Evolutionary conservation across 2,329 filamentous ascomycete species (phyloP).

Genomic region (Tolypocladium ovalisporum): DNA sequence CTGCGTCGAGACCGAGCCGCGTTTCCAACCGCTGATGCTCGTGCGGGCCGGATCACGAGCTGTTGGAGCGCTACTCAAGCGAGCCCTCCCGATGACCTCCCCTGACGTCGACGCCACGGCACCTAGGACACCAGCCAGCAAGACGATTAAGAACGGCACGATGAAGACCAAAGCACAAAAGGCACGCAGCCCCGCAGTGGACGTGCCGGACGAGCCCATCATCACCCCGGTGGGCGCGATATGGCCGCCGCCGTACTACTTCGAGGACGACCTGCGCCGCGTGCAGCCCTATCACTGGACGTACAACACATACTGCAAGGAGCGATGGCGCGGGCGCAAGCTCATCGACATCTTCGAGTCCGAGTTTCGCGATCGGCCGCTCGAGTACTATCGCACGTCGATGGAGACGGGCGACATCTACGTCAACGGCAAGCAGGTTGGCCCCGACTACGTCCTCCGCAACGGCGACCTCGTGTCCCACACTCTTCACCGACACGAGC

Average conservation of each 20-base stretch:
- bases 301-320: slow-evolving; percentile 90
- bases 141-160: background rate
- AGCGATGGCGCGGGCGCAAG: slow-evolving; percentile 76
- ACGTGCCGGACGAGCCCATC: slow-evolving; percentile 12
- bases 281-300: slow-evolving; percentile 84
- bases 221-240: slow-evolving; percentile 23
- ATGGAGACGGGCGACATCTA: slow-evolving; percentile 71
- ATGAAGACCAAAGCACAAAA: background rate
- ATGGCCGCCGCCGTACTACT: slow-evolving; percentile 61
- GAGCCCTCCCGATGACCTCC: slow-evolving; percentile 7
- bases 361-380: slow-evolving; percentile 82
- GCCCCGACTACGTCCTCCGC: slow-evolving; percentile 59
- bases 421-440: slow-evolving; percentile 64
- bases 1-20: background rate
- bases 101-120: background rate
- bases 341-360: slow-evolving; percentile 80
- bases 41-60: slow-evolving; percentile 5
- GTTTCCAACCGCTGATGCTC: slow-evolving; percentile 5
- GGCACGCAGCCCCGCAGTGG: slow-evolving; percentile 1
- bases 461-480: slow-evolving; percentile 91
- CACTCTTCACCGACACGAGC: slow-evolving; percentile 90
- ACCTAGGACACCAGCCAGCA: slow-evolving; percentile 4
- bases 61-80: slow-evolving; percentile 4
- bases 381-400: slow-evolving; percentile 78
- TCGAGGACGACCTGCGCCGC: slow-evolving; percentile 73